Base-by-base conservation (phyloP, 2,329 filamentous ascomycete species). In the Exophiala mesophila region DNA sequence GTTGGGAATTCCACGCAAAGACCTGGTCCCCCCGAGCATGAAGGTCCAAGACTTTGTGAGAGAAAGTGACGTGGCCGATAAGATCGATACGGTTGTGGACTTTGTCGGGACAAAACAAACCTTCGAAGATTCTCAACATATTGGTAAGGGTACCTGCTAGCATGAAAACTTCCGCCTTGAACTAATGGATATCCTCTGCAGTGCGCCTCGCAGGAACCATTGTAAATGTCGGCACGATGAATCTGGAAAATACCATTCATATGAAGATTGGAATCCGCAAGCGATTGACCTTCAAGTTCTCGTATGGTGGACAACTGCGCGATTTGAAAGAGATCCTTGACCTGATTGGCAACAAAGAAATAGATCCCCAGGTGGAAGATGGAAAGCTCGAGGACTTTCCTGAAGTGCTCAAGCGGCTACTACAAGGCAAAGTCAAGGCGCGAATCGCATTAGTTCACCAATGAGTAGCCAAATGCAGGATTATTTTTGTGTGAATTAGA, bases 211-310 rank as follows among this genome's bases (percentile, higher is more conserved):
- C n/a, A 4, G 43, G 43, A 12, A 41, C 38, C 59, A 13, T 69
- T 2, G 49, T 69, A 2, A 69, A 65, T 37, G 57, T 69, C 5
- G 66, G 67, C 1, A 68, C 62, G 3, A 52, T 68, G 0, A 57
- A 67, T 34, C 53, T 57, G 0, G 60, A 64, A 24, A 70, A 70
- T 35, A 63, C 61, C 1, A 42, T 70, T 7, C 58, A 68, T 28
- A 70, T 70, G 67, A 69, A 69, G 42, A 64, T 63, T 7, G 65
- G 66, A 0, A 68, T 67, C 5, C 54, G 67, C 13, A 70, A 70
- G 51, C 51, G 67, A 20, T 49, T 70, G 2, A 63, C 56, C 9
- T 66, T 62, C 21, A 64, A 69, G 3, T 70, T 70, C 19, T 65
- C 63, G 6, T 72, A 71, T 30, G 67, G 65, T 3, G 68, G 68